These are phyloP conservation scores for Russula emetica DNA, from an alignment of 768 basidiomycete species.

Conservation along the genomic window DNA sequence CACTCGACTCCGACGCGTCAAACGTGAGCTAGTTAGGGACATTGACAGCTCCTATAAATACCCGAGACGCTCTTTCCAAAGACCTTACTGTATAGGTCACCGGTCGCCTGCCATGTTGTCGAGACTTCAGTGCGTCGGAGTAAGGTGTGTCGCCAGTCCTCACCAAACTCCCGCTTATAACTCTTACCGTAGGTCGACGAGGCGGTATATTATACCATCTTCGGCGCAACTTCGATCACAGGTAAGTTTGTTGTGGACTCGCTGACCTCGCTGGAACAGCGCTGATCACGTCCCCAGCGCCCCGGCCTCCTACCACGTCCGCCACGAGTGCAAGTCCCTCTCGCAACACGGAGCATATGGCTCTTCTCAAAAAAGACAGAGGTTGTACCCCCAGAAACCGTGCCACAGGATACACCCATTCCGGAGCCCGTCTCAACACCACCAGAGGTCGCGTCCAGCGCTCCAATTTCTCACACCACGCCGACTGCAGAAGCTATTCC, in stretches of 20 bases:
- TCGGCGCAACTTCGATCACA: constrained; percentile 5
- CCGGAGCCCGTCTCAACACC: background rate
- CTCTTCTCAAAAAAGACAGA: constrained; percentile 20
- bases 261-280: background rate
- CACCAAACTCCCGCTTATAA: background rate
- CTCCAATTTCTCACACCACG: background rate
- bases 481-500: background rate
- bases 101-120: constrained; percentile 13
- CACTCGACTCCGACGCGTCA: background rate
- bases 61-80: constrained; percentile 1
- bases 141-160: constrained; percentile 8
- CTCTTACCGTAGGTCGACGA: constrained; percentile 9
- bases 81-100: constrained; percentile 4
- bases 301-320: background rate
- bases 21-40: background rate
- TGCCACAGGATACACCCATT: background rate
- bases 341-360: constrained; percentile 17
- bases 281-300: constrained; percentile 16
- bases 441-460: background rate
- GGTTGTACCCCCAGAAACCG: background rate
- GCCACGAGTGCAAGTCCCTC: background rate
- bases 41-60: background rate
- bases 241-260: background rate
- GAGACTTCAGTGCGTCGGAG: constrained; percentile 18
- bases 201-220: constrained; percentile 2